Evolutionary conservation across 352 stramenopile species (phyloP).

Genomic region (Phytopythium vexans): DNA sequence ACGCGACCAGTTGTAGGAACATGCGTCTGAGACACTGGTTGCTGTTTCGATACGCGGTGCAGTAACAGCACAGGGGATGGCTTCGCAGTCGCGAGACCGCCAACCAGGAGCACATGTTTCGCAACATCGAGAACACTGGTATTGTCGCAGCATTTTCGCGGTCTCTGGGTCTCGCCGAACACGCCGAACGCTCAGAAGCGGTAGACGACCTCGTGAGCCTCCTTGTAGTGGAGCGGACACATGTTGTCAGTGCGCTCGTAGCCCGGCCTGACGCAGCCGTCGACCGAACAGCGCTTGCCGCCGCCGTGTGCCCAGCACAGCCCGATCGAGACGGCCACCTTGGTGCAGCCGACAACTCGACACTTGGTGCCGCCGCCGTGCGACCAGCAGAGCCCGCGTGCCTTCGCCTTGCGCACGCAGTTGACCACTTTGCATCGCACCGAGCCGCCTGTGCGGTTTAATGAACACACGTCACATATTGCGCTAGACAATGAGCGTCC

Average conservation of each 20-base stretch:
- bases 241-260: slow-evolving; percentile 40
- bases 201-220: neutral
- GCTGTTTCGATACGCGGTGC: too few relatives aligned
- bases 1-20: too few relatives aligned
- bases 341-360: slow-evolving; percentile 17
- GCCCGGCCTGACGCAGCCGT: slow-evolving; percentile 25
- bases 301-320: slow-evolving; percentile 41
- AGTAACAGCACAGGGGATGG: too few relatives aligned
- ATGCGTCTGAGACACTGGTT: too few relatives aligned
- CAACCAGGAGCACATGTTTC: too few relatives aligned
- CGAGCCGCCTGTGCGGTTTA: neutral
- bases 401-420: slow-evolving; percentile 36
- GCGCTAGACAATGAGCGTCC: neutral
- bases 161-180: too few relatives aligned
- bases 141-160: too few relatives aligned
- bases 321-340: slow-evolving; percentile 34
- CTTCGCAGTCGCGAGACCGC: too few relatives aligned
- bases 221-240: slow-evolving; percentile 28
- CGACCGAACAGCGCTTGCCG: slow-evolving; percentile 30
- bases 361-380: slow-evolving; percentile 38
- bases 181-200: too few relatives aligned
- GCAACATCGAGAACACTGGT: too few relatives aligned
- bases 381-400: slow-evolving; percentile 29
- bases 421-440: slow-evolving; percentile 15
- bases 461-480: neutral